phyloP scores from a whole-genome alignment of 441 rosid genomes.

The Breynia disticha region DNA sequence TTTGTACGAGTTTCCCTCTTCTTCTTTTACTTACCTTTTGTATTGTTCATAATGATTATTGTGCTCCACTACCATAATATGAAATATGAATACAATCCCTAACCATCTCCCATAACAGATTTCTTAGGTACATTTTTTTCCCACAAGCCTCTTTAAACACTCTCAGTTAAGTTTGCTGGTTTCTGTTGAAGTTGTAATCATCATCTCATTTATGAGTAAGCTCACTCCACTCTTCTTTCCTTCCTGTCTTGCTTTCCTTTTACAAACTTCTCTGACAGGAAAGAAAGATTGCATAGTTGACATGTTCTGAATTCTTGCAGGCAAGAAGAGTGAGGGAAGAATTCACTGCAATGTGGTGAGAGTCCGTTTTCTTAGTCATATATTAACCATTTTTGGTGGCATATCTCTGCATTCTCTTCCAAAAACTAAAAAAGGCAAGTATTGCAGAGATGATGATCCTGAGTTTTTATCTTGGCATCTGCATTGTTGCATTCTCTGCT shows the following conservation, averaged over 20 bases:
- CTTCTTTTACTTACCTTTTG: conserved; percentile 18
- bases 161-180: too few relatives aligned
- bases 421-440: conserved; percentile 1
- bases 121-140: conserved; percentile 14
- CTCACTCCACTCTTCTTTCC: too few relatives aligned
- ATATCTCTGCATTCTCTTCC: conserved; percentile 2
- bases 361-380: not conserved
- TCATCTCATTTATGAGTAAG: too few relatives aligned
- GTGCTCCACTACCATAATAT: conserved; percentile 24
- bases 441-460: not conserved
- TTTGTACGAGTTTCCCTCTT: conserved; percentile 53
- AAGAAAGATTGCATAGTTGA: too few relatives aligned
- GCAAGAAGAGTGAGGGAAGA: conserved; percentile 1
- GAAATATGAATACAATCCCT: not conserved
- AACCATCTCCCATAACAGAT: conserved; percentile 11
- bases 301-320: not conserved
- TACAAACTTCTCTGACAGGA: too few relatives aligned
- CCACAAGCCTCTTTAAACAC: conserved; percentile 1
- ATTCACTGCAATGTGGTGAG: conserved; percentile 3
- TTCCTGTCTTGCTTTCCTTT: too few relatives aligned
- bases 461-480: conserved; percentile 2
- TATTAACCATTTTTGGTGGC: not conserved
- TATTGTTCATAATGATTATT: conserved; percentile 27
- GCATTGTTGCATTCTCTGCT: conserved; percentile 9
- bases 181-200: too few relatives aligned